Percentiles rank a stretch among this genome's conserved stretches.
Evolutionary conservation across 2,329 filamentous ascomycete genomes (phyloP).

Genomic region (Ophiostoma angusticollis): DNA sequence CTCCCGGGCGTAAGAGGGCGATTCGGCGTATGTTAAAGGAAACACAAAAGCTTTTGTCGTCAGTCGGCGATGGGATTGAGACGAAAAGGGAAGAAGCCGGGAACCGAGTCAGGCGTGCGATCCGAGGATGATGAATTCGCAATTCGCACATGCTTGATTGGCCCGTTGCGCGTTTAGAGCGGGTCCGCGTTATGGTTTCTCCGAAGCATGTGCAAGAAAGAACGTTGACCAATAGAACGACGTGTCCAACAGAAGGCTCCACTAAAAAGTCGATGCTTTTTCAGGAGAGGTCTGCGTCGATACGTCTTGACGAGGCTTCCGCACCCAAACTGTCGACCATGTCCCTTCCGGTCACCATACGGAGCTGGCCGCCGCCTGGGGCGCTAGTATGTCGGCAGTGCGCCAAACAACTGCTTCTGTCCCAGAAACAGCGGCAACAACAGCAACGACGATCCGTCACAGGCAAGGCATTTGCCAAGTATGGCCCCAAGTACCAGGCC

Average conservation of each 20-base stretch:
- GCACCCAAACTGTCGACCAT: too few relatives aligned
- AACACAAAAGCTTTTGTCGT: conserved; percentile 1
- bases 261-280: conserved; percentile 9
- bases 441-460: conserved; percentile 7
- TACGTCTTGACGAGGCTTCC: too few relatives aligned
- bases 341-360: conserved; percentile 2
- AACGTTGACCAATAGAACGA: neutral
- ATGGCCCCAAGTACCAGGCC: conserved; percentile 25
- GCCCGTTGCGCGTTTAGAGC: conserved; percentile 5
- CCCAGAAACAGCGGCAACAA: neutral
- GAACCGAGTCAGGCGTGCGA: conserved; percentile 8
- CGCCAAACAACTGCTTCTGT: conserved; percentile 4
- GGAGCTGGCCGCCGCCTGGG: conserved; percentile 6
- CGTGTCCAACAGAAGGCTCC: neutral
- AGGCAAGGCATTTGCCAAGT: conserved; percentile 11
- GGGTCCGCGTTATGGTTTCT: conserved; percentile 9
- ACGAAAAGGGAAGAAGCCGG: conserved; percentile 11
- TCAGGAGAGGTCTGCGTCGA: neutral
- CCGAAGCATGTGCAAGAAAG: conserved; percentile 3
- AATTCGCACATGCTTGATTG: conserved; percentile 15
- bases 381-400: conserved; percentile 11
- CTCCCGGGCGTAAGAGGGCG: neutral
- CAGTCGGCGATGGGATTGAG: neutral
- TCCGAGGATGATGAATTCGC: conserved; percentile 14
- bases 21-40: too few relatives aligned